A percentile compares a stretch with the other conserved stretches of the same genome.
Conservation (phyloP, 106 monocot species). For the Acanthochlamys bracteata region DNA sequence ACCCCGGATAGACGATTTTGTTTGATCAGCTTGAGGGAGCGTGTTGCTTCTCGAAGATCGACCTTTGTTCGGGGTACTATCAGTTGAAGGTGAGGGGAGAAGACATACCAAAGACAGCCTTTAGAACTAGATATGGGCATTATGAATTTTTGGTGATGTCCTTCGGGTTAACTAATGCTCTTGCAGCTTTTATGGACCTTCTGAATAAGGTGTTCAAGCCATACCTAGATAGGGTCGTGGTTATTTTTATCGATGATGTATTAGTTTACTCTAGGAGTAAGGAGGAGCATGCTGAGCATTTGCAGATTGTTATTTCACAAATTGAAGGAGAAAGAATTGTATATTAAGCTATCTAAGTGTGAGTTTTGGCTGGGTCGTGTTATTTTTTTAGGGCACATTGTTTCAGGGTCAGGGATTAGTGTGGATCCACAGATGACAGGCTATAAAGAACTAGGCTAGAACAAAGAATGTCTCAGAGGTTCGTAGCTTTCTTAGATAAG, state of each 20-base stretch:
- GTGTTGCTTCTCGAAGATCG: not conserved
- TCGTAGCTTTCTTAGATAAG: not conserved
- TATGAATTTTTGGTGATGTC: not conserved
- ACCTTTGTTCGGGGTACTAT: not conserved
- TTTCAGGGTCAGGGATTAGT: too few species aligned
- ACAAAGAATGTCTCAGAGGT: too few species aligned
- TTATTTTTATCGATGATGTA: too few species aligned
- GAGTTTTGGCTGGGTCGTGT: conserved; percentile 2
- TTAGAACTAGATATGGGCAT: not conserved
- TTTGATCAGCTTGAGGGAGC: conserved; percentile 4
- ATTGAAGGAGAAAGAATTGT: not conserved
- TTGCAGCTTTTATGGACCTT: conserved; percentile 5
- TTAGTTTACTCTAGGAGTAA: too few species aligned
- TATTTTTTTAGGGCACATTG: too few species aligned
- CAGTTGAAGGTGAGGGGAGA: not conserved
- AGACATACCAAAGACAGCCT: conserved; percentile 2
- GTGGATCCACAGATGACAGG: too few species aligned
- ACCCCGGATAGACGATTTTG: conserved; percentile 1
- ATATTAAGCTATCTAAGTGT: not conserved
- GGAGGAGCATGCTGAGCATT: not conserved
- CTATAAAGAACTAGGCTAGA: too few species aligned
- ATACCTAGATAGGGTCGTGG: too few species aligned
- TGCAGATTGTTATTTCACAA: not conserved
- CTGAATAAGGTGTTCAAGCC: too few species aligned
- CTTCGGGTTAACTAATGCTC: not conserved